A percentile compares a stretch with the other conserved stretches of the same genome.
These are phyloP conservation scores for Gracilaria domingensis DNA, from an alignment of 23 red algal genomes.

Conservation along the genomic window DNA sequence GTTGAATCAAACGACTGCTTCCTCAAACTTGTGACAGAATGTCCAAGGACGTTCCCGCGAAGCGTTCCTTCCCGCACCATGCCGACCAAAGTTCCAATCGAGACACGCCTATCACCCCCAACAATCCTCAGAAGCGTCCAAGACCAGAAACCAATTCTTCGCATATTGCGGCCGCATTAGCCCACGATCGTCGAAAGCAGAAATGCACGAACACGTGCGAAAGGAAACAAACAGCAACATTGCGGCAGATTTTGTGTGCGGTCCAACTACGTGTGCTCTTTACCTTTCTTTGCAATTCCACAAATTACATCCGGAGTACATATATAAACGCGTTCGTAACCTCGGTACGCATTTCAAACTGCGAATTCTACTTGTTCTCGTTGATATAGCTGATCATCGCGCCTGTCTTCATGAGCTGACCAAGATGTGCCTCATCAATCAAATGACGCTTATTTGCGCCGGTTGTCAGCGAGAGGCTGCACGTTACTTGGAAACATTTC, in stretches of 20 bases:
- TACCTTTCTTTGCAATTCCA: constrained; percentile 90
- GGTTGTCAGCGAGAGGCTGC: constrained; percentile 81
- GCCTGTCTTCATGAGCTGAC: constrained; percentile 69
- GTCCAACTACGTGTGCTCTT: constrained; percentile 80
- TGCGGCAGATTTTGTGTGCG: constrained; percentile 71
- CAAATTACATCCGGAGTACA: constrained; percentile 59
- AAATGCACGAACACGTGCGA: constrained; percentile 72
- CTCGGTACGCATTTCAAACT: constrained; percentile 75
- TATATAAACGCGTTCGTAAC: constrained; percentile 78
- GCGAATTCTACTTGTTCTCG: constrained; percentile 77
- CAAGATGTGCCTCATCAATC: constrained; percentile 66
- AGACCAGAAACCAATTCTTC: constrained; percentile 9
- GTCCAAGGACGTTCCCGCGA: not conserved
- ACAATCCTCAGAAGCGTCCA: constrained; percentile 13
- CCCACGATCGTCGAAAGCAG: constrained; percentile 66
- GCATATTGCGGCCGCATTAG: constrained; percentile 29
- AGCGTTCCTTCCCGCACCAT: not conserved
- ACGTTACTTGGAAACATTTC: constrained; percentile 82
- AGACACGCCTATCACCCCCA: not conserved
- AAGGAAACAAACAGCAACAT: constrained; percentile 43
- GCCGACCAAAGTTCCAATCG: not conserved
- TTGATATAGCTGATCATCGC: constrained; percentile 67
- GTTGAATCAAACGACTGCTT: not conserved
- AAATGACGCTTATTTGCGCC: constrained; percentile 80
- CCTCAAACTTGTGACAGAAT: not conserved